These are phyloP conservation scores for Tolypocladium guangdongense DNA, from an alignment of 2,329 filamentous ascomycete genomes.

Conservation along the genomic window DNA sequence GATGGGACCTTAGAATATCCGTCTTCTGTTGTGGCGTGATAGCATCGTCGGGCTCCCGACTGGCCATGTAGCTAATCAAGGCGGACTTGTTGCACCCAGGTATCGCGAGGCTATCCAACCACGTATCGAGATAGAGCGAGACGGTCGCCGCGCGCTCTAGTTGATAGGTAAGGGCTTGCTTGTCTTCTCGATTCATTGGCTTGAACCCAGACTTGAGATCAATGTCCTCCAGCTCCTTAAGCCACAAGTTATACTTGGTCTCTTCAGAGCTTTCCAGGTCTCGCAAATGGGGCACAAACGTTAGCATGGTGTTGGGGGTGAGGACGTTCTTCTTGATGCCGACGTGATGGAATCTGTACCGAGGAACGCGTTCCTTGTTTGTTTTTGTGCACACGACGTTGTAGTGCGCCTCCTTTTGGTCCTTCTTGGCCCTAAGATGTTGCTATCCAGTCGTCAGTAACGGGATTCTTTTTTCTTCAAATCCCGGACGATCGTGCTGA, in stretches of 20 bases:
- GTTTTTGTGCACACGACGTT: slow-evolving; percentile 36
- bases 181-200: slow-evolving; percentile 39
- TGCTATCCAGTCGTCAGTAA: slow-evolving; percentile 24
- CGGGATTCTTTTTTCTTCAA: too few relatives aligned
- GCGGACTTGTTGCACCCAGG: slow-evolving; percentile 40
- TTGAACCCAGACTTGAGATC: slow-evolving; percentile 47
- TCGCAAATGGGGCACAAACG: slow-evolving; percentile 47
- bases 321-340: slow-evolving; percentile 49
- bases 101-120: slow-evolving; percentile 38
- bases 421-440: slow-evolving; percentile 31
- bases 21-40: slow-evolving; percentile 45
- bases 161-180: slow-evolving; percentile 35
- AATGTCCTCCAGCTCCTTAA: slow-evolving; percentile 46
- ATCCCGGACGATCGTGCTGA: slow-evolving; percentile 11
- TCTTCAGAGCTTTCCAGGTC: slow-evolving; percentile 48
- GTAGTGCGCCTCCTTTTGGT: slow-evolving; percentile 30
- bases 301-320: slow-evolving; percentile 48
- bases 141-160: slow-evolving; percentile 41
- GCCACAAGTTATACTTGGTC: slow-evolving; percentile 42
- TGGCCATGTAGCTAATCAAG: slow-evolving; percentile 43
- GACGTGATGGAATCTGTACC: slow-evolving; percentile 48
- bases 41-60: slow-evolving; percentile 32
- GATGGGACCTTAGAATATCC: slow-evolving; percentile 37
- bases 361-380: slow-evolving; percentile 40
- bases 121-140: slow-evolving; percentile 41